Percentiles rank a stretch among this genome's conserved stretches.
Conservation (phyloP, 305 asterid species). For the Fraxinus nigra region DNA sequence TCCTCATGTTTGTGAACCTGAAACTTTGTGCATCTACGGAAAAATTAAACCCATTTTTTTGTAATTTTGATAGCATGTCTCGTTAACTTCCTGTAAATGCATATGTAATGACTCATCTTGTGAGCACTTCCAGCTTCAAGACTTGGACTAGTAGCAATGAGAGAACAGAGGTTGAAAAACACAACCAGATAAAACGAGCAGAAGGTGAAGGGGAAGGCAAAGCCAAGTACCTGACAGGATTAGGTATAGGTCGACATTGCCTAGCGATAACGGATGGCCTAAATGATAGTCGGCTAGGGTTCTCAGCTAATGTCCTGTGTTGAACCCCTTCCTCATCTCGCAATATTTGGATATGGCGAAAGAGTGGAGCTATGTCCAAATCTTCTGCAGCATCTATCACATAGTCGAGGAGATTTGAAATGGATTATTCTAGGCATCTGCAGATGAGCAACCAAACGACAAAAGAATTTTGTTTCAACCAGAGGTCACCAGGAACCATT, state of each 20-base stretch:
- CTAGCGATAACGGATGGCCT: background rate
- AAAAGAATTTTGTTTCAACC: background rate
- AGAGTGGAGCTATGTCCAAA: background rate
- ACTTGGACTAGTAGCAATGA: background rate
- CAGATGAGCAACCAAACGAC: background rate
- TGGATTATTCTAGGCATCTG: background rate
- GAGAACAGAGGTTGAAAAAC: background rate
- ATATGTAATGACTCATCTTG: background rate
- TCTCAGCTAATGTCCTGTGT: background rate
- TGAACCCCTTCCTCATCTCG: background rate
- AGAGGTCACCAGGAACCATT: background rate
- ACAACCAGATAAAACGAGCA: background rate
- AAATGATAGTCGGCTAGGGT: background rate
- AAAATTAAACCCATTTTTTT: background rate
- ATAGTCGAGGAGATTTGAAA: background rate
- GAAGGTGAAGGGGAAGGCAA: background rate
- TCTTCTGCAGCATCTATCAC: background rate
- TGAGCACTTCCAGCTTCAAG: background rate
- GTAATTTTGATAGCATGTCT: background rate
- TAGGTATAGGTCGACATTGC: background rate
- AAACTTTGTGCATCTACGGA: background rate
- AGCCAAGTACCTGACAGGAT: background rate
- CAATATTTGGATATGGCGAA: background rate
- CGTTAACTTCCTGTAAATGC: background rate
- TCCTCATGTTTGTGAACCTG: background rate